A percentile compares a stretch with the other conserved stretches of the same genome.
phyloP scores from a whole-genome alignment of 2,329 filamentous ascomycete species.

The Aspergillus alliaceus region DNA sequence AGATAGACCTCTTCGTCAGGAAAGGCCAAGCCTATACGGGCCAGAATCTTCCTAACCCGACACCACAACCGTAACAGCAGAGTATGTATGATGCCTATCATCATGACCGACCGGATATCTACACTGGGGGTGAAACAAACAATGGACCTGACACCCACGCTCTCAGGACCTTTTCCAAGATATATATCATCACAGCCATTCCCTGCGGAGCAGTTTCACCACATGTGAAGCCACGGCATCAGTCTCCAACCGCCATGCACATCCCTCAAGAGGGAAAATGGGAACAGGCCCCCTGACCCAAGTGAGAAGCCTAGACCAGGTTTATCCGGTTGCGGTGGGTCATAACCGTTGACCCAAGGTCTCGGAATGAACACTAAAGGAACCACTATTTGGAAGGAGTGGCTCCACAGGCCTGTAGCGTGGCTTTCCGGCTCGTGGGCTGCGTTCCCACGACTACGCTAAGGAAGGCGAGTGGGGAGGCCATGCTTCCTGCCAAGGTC shows the following conservation, averaged over 20 bases:
- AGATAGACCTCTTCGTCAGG: constrained; percentile 18
- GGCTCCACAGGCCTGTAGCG: neutral
- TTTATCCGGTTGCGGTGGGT: neutral
- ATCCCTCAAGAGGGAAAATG: neutral
- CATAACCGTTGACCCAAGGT: neutral
- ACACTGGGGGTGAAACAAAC: neutral
- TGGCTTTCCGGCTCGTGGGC: neutral
- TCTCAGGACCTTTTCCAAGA: neutral
- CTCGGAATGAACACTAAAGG: neutral
- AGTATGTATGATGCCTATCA: neutral
- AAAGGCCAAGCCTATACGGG: neutral
- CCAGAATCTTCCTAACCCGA: neutral
- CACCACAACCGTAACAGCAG: neutral
- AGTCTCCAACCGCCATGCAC: neutral
- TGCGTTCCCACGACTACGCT: neutral
- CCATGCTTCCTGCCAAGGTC: neutral
- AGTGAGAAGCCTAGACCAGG: neutral
- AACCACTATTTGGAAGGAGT: neutral
- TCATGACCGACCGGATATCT: neutral
- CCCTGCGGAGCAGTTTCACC: neutral
- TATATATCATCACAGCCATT: neutral
- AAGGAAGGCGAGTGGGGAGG: neutral
- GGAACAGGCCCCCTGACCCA: neutral
- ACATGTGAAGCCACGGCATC: neutral
- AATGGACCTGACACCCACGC: neutral